Evolutionary conservation across 2,329 filamentous ascomycete genomes (phyloP).

Genomic region (Metarhizium robertsii): DNA sequence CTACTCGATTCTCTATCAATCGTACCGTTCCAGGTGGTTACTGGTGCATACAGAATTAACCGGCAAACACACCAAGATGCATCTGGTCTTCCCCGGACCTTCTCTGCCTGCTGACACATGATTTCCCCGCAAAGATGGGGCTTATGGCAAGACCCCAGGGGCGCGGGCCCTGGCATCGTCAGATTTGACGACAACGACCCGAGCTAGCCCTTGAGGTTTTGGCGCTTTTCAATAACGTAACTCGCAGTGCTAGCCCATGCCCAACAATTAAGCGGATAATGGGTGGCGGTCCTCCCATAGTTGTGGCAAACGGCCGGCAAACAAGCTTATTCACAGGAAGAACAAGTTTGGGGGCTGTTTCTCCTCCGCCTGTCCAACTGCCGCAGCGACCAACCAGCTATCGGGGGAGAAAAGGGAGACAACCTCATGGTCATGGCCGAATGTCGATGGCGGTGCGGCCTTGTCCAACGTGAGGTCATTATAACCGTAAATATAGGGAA

Average conservation of each 20-base stretch:
- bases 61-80: neutral
- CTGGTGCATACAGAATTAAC: neutral
- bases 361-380: too few species aligned
- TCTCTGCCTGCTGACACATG: neutral
- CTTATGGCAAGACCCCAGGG: neutral
- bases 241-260: neutral
- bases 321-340: too few species aligned
- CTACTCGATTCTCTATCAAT: neutral
- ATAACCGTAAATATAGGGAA: too few species aligned
- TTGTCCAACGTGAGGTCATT: too few species aligned
- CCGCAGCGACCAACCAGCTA: too few species aligned
- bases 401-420: too few species aligned
- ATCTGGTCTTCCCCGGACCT: neutral
- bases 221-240: neutral
- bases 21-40: neutral
- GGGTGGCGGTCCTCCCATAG: too few species aligned
- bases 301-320: too few species aligned
- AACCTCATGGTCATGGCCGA: too few species aligned
- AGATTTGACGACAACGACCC: neutral
- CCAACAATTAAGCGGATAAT: too few species aligned
- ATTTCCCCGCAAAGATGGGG: conserved; percentile 6
- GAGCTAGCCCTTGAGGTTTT: neutral
- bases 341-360: too few species aligned
- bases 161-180: neutral
- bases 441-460: too few species aligned